phyloP scores from a whole-genome alignment of 2,329 filamentous ascomycete genomes.

The Plectosphaerella plurivora region DNA sequence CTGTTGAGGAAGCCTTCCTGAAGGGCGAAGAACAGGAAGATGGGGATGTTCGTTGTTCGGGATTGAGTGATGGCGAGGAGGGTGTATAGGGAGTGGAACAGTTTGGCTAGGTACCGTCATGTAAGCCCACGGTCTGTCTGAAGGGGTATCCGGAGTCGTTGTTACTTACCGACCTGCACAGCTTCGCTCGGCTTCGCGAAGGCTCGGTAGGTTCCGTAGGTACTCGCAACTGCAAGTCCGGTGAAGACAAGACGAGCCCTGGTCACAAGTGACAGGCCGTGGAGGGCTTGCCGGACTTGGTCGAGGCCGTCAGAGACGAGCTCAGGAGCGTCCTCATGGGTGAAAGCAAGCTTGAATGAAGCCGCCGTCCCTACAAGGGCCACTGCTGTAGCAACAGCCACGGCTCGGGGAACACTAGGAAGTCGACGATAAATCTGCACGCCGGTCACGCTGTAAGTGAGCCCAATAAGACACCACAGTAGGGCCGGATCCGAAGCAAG shows the following conservation, averaged over 20 bases:
- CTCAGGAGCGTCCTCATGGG: slow-evolving; percentile 82
- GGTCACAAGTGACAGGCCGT: slow-evolving; percentile 39
- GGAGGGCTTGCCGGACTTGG: slow-evolving; percentile 32
- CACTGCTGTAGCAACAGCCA: slow-evolving; percentile 34
- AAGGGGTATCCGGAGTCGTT: background rate
- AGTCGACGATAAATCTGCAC: slow-evolving; percentile 38
- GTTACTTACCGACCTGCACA: slow-evolving; percentile 7
- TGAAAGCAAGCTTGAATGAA: slow-evolving; percentile 87
- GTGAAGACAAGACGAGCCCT: slow-evolving; percentile 47
- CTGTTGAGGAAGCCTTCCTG: slow-evolving; percentile 46
- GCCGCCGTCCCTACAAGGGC: slow-evolving; percentile 53
- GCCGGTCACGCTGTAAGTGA: slow-evolving; percentile 62
- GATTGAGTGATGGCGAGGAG: slow-evolving; percentile 85
- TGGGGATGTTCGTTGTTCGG: slow-evolving; percentile 75
- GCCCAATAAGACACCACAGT: slow-evolving; percentile 70
- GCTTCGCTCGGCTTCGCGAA: slow-evolving; percentile 12
- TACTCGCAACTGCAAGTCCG: slow-evolving; percentile 34
- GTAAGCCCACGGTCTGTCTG: too few relatives aligned
- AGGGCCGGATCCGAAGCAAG: slow-evolving; percentile 58
- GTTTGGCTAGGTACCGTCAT: slow-evolving; percentile 20
- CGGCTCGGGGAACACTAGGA: slow-evolving; percentile 33
- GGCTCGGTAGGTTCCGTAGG: slow-evolving; percentile 34
- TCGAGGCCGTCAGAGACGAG: slow-evolving; percentile 51
- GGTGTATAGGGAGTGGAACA: slow-evolving; percentile 66
- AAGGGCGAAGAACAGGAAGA: slow-evolving; percentile 71